Percentiles rank a stretch among this genome's conserved stretches.
Conservation (phyloP, 2,329 filamentous ascomycete species). For the Bipolaris zeicola region DNA sequence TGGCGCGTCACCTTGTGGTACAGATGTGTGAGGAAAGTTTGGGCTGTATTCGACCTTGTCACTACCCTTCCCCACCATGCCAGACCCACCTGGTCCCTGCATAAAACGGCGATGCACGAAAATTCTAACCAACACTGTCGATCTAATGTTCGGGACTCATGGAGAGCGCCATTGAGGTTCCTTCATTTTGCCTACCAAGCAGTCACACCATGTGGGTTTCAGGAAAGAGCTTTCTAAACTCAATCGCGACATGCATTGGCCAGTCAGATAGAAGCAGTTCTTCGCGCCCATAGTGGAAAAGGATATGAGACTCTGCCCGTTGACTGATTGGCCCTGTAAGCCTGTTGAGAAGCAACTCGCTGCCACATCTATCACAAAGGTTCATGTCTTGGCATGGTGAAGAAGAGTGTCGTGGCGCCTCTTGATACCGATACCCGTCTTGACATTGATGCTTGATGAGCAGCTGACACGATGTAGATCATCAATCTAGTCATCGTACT, state of each 20-base stretch:
- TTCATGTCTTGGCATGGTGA: neutral
- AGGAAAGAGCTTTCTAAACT: neutral
- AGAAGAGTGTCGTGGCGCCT: neutral
- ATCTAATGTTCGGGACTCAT: neutral
- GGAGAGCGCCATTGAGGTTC: neutral
- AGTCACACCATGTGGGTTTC: too few species aligned
- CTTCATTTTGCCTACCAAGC: neutral
- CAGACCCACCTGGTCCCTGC: slow-evolving; percentile 2
- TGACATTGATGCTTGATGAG: neutral
- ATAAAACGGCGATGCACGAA: neutral
- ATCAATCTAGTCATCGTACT: neutral
- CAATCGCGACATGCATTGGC: neutral
- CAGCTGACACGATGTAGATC: neutral
- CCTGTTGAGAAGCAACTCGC: neutral
- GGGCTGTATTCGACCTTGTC: neutral
- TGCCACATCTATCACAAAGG: neutral
- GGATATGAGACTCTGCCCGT: neutral
- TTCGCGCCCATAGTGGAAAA: neutral
- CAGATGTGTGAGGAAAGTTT: neutral
- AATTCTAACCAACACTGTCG: neutral
- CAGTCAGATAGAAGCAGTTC: neutral
- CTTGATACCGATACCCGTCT: neutral
- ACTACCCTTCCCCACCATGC: neutral
- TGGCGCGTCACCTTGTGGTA: neutral
- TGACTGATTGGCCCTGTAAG: neutral